Evolutionary conservation across 352 stramenopile genomes (phyloP).

Genomic region (Phytophthora pisi): DNA sequence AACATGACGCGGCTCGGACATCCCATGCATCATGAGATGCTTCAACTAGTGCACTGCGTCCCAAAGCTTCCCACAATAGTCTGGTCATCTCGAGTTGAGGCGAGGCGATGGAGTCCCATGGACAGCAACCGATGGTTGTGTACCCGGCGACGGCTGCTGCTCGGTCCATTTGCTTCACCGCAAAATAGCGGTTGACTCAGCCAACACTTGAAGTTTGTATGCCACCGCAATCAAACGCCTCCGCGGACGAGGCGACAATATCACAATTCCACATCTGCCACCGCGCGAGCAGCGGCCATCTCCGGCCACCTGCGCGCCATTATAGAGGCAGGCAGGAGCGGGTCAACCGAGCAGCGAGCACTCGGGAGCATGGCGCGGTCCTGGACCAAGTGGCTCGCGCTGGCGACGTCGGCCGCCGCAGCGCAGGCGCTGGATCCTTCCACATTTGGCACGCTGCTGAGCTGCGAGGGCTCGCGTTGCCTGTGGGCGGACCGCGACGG

Average conservation of each 20-base stretch:
- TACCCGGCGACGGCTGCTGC: too few species aligned
- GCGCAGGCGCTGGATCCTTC: conserved; percentile 16
- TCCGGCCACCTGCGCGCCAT: conserved; percentile 7
- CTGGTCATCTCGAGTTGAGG: not conserved
- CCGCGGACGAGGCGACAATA: conserved; percentile 5
- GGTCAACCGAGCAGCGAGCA: not conserved
- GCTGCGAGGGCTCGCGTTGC: conserved; percentile 49
- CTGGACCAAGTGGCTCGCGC: conserved; percentile 12
- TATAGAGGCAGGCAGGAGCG: not conserved
- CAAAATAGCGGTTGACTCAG: not conserved
- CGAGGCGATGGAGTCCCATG: not conserved
- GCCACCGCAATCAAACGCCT: conserved; percentile 28
- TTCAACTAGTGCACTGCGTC: not conserved
- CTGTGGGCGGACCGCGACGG: conserved; percentile 61
- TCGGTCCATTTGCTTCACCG: not conserved
- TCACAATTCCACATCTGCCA: conserved; percentile 22
- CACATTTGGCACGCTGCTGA: conserved; percentile 66
- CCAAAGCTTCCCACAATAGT: not conserved
- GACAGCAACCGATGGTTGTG: not conserved
- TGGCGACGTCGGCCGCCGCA: conserved; percentile 8
- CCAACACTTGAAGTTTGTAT: conserved; percentile 28
- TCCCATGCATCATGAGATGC: not conserved
- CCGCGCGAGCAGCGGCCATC: conserved; percentile 11
- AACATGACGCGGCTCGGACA: not conserved
- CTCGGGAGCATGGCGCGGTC: conserved; percentile 10